Base-by-base conservation (phyloP, 192 early-diverging fungal species). In the Linnemannia elongata region DNA sequence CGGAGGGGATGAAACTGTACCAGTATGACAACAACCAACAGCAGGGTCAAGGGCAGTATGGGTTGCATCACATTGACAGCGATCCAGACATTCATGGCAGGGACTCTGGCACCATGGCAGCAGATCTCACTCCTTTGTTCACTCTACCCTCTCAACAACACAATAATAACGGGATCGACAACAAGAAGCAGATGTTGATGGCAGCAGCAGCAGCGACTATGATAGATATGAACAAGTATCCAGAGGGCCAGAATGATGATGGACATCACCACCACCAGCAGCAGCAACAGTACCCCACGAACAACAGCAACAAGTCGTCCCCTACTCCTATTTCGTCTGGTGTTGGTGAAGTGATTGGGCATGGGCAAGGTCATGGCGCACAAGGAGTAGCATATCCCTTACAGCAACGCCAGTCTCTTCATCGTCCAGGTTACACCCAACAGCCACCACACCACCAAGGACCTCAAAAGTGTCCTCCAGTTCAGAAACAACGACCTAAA, bases 191-290 rank as follows among this genome's bases (percentile, higher is more conserved):
- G 12, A 66, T 33, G 57, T 2, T 27, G 30, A 33, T 27, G 24
- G 60, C 30, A 3, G 27, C 12, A 33, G 27, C 27, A 12, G 27
- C 30, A 33, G 27, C 57, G 20, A 79, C 55, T 8, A 57, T 33
- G n/a, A 80, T 80, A 45, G 78, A 74, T 36, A 80, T 80, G 72
- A 33, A 57, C 10, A 41, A 47, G 0, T 80, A 73, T 36, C 72
- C 57, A 45, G 57, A 69, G 60, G 79, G 75, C 41, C 69, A 4
- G 45, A 81, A 81, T 60, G 79, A 81, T 45, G 79, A 75, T 69
- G 73, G 60, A 22, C 52, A 66, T 12, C 60, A 63, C 20, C 57
- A 63, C 22, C 24, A 55, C 24, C 54, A 55, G 27, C 57, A 63
- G 7, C 57, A 38, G 10, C 41, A 72, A 6, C 70, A 72, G 22